Base-by-base conservation (phyloP, 2,329 filamentous ascomycete genomes). In the Akanthomyces dipterigenus region DNA sequence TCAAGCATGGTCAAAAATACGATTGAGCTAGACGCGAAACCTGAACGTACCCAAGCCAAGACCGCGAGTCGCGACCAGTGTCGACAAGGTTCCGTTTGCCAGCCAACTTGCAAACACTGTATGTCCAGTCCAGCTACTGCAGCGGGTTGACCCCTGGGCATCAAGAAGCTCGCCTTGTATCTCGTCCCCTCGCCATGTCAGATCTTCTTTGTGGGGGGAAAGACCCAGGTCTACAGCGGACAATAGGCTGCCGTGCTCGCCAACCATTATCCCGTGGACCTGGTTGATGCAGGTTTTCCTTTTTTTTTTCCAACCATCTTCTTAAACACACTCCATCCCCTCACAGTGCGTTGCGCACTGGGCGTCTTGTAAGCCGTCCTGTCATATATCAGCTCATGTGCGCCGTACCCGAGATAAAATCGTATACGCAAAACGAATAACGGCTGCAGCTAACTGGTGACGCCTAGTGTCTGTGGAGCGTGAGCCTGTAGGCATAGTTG, bases 401-500 rank as follows among this genome's bases (percentile, higher is more conserved):
- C 36, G 42, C 28, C 5, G 20, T 36, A 28, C 26, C n/a, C 31
- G 38, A 28, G 31, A 38, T 24, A 31, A 40, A 49, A 9, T 57
- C 20, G 16, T 57, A 38, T 57, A 57, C n/a, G 43, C 31, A 26
- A 57, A 57, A 57, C 55, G 20, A 49, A 40, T 18, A 48, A 49
- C 43, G 28, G n/a, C 3, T 11, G 18, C 22, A 38, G 24, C 9
- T 8, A 28, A 55, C 16, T 55, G 38, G n/a, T 12, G n/a, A 31
- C 16, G 22, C 36, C 24, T 18, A 18, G 28, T 7, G n/a, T 20
- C 16, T 16, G 48, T 36, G 48, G 48, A 51, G 48, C n/a, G 14
- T 4, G 6, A 3, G 7, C n/a, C n/a, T n/a, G n/a, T n/a, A 5
- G 16, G 3, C 3, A 16, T 51, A 1, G 6, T 31, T 48, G 22